Conservation (phyloP, 306 rosid species). For the Malus domestica region ASM211411v1 NC_041793.1:5489501-5490000, state of each 20-base stretch:
- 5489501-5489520: conserved; percentile 21
- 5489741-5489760: too few relatives aligned
- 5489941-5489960: background rate
- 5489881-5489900: background rate
- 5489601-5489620: conserved; percentile 25
- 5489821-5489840: background rate
- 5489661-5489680: conserved; percentile 8
- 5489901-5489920: background rate
- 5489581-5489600: conserved; percentile 34
- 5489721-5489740: background rate
- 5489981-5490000: background rate
- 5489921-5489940: background rate
- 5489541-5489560: conserved; percentile 52
- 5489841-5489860: background rate
- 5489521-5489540: conserved; percentile 45
- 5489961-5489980: background rate
- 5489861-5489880: background rate
- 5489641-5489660: conserved; percentile 10
- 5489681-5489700: background rate
- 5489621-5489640: background rate
- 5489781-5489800: too few relatives aligned
- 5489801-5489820: background rate
- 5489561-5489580: conserved; percentile 43
- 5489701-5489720: conserved; percentile 1
- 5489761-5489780: too few relatives aligned